Evolutionary conservation across 352 stramenopile species (phyloP).

Genomic region (Phytophthora rubi): DNA sequence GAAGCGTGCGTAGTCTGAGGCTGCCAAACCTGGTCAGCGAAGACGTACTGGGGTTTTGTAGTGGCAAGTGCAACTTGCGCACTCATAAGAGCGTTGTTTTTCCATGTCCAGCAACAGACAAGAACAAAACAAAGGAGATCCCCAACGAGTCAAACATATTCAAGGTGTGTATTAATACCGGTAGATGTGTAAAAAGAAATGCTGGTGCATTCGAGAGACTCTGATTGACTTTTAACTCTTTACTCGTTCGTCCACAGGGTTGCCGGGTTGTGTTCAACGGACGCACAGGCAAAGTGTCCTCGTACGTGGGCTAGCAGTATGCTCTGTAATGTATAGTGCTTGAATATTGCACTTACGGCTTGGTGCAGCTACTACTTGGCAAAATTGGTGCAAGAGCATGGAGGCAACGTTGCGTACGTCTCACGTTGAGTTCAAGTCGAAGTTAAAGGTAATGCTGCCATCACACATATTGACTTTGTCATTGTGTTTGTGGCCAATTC

Average conservation of each 20-base stretch:
- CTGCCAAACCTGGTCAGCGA: conserved; percentile 14
- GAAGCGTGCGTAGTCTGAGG: conserved; percentile 11
- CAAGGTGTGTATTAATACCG: conserved; percentile 34
- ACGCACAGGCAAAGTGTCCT: conserved; percentile 81
- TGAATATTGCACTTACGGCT: background rate
- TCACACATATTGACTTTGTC: background rate
- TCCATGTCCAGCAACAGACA: conserved; percentile 8
- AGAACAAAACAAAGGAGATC: conserved; percentile 17
- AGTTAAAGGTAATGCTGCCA: conserved; percentile 3
- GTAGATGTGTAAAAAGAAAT: background rate
- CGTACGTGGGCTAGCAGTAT: conserved; percentile 43
- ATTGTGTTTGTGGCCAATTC: conserved; percentile 4
- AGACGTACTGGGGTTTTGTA: background rate
- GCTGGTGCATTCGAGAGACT: background rate
- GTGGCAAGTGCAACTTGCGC: conserved; percentile 13
- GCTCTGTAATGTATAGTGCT: background rate
- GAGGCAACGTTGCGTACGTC: conserved; percentile 70
- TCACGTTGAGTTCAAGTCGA: background rate
- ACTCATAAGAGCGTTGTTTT: background rate
- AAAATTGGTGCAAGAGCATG: conserved; percentile 82
- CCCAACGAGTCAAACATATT: conserved; percentile 49
- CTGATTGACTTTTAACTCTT: background rate
- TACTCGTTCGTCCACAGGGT: conserved; percentile 41
- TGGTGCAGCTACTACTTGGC: conserved; percentile 74
- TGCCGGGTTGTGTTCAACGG: conserved; percentile 86